These are phyloP conservation scores for Grigorovia transvaalensis DNA, from an alignment of 805 yeast species.

Conservation along the genomic window DNA sequence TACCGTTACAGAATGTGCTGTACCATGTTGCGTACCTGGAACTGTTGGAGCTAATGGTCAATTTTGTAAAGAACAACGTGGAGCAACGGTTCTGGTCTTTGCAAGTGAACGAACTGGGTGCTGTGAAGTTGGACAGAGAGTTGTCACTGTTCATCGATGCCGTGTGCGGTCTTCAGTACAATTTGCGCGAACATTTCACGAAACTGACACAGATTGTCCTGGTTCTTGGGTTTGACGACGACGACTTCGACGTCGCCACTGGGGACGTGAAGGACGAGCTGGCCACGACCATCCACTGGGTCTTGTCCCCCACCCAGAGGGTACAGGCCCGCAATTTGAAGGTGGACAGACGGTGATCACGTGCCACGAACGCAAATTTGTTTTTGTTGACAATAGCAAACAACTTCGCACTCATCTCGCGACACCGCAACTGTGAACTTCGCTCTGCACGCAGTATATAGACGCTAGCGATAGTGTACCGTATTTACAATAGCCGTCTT, in stretches of 20 bases:
- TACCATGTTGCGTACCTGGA: slow-evolving; percentile 42
- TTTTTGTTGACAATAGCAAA: neutral
- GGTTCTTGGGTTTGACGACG: slow-evolving; percentile 73
- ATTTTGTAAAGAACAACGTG: slow-evolving; percentile 42
- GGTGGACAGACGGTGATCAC: slow-evolving; percentile 27
- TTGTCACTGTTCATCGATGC: slow-evolving; percentile 62
- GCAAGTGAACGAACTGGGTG: slow-evolving; percentile 72
- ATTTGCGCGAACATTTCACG: slow-evolving; percentile 65
- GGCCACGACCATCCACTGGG: slow-evolving; percentile 47
- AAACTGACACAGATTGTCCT: slow-evolving; percentile 77
- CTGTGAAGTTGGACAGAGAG: slow-evolving; percentile 75
- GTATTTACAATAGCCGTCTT: neutral
- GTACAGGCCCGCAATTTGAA: slow-evolving; percentile 49
- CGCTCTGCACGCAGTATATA: neutral
- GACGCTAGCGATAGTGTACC: neutral
- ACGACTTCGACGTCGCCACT: slow-evolving; percentile 30
- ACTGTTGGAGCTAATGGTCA: slow-evolving; percentile 41
- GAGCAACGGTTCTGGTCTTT: slow-evolving; percentile 62
- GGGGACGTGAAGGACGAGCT: slow-evolving; percentile 34
- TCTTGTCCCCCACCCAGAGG: slow-evolving; percentile 66
- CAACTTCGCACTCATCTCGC: neutral
- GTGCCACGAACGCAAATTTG: neutral
- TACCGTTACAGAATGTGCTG: slow-evolving; percentile 54
- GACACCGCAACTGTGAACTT: neutral
- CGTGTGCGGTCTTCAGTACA: slow-evolving; percentile 62